These are phyloP conservation scores for Chalciporus pseudorubinellus DNA, from an alignment of 768 basidiomycete genomes.

Conservation along the genomic window DNA sequence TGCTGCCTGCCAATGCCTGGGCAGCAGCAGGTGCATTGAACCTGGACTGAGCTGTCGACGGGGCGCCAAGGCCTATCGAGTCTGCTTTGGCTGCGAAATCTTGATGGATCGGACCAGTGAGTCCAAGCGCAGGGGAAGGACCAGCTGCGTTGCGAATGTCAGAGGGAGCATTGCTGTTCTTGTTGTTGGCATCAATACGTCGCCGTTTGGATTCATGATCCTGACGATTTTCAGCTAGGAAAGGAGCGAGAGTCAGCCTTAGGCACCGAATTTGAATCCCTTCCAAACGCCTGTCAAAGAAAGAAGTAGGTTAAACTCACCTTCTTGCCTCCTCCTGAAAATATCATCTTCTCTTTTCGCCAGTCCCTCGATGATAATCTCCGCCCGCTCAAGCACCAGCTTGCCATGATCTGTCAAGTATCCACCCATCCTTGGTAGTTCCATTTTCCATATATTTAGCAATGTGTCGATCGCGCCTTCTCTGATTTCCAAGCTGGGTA, in stretches of 20 bases:
- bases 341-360: constrained; percentile 96
- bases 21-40: constrained; percentile 58
- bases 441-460: constrained; percentile 92
- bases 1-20: constrained; percentile 80
- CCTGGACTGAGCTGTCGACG: constrained; percentile 55
- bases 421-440: constrained; percentile 94
- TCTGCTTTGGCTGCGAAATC: constrained; percentile 76
- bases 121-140: constrained; percentile 30
- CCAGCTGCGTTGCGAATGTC: constrained; percentile 30
- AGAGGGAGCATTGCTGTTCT: constrained; percentile 44
- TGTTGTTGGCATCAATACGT: constrained; percentile 48
- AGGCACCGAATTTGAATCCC: constrained; percentile 2
- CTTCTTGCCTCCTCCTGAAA: constrained; percentile 87
- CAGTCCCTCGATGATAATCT: constrained; percentile 94
- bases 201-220: constrained; percentile 89
- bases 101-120: constrained; percentile 39
- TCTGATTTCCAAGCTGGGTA: constrained; percentile 97
- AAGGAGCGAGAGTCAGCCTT: constrained; percentile 12
- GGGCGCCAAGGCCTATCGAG: constrained; percentile 71
- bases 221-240: constrained; percentile 87
- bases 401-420: constrained; percentile 93
- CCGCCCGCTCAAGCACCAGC: constrained; percentile 79
- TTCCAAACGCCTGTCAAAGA: constrained; percentile 3
- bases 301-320: constrained; percentile 48
- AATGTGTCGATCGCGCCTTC: constrained; percentile 99